A percentile compares a stretch with the other conserved stretches of the same genome.
These are phyloP conservation scores for Fusarium marasasianum DNA, from an alignment of 2,329 filamentous ascomycete genomes.

Conservation along the genomic window DNA sequence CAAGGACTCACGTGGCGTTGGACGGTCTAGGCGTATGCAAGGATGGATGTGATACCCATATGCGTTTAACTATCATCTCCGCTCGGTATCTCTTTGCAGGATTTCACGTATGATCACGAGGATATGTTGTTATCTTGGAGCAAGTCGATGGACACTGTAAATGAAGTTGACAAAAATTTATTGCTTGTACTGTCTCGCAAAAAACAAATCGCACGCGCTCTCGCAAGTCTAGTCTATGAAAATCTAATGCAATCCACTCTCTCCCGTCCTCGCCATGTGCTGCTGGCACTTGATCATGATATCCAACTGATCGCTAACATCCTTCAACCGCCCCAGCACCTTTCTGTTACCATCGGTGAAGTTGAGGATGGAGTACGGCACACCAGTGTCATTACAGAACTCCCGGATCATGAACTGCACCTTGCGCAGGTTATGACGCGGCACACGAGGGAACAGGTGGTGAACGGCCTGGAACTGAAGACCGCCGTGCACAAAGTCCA, in stretches of 20 bases:
- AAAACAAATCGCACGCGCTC: constrained; percentile 2
- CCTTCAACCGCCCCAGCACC: constrained; percentile 58
- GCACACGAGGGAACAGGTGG: constrained; percentile 74
- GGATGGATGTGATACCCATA: not conserved
- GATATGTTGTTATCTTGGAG: too few relatives aligned
- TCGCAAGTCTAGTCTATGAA: constrained; percentile 5
- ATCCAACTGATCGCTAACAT: constrained; percentile 69
- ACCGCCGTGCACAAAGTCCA: constrained; percentile 77
- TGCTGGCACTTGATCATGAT: constrained; percentile 67
- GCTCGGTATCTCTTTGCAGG: not conserved
- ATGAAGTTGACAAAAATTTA: not conserved
- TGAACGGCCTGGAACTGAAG: constrained; percentile 79
- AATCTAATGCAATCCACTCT: constrained; percentile 50
- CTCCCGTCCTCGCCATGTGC: constrained; percentile 59
- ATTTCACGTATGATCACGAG: not conserved
- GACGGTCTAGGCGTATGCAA: not conserved
- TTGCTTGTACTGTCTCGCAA: constrained; percentile 13
- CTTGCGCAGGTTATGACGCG: constrained; percentile 72
- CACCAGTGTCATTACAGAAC: constrained; percentile 71
- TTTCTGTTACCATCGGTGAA: constrained; percentile 71
- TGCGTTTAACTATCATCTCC: not conserved
- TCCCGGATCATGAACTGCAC: constrained; percentile 68
- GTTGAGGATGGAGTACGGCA: constrained; percentile 69
- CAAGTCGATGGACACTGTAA: not conserved
- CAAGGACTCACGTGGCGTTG: not conserved